Base-by-base conservation (phyloP, 208 protist genomes). In the Trypanosoma platydactyli region DNA sequence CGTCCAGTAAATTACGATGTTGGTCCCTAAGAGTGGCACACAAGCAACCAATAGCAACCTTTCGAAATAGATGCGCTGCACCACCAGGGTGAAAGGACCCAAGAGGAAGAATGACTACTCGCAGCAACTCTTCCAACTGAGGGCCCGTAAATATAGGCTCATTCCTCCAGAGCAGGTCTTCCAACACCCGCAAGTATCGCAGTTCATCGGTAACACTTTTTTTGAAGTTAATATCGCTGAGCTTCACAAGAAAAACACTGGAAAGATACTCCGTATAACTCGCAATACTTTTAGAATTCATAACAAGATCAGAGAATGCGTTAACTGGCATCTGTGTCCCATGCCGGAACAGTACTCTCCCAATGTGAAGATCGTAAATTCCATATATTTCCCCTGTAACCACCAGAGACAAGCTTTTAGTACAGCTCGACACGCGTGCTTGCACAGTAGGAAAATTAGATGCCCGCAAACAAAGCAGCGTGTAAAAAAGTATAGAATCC, bases 401-500 rank as follows among this genome's bases (percentile, higher is more conserved):
- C 29, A 88, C 49, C 5, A 18, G 40, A 12, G 88, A 94, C 11
- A 96, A 70, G 12, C 60, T 20, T 1, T 30, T 63, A 33, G 91
- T 82, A n/a, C 41, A 59, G 7, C 71, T 52, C 1, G 65, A 67
- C 7, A 87, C 83, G 12, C 48, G 38, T 15, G 56, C 30, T 40
- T 73, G 68, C 41, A 94, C 76, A 6, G 46, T 45, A 7, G 75
- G 74, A n/a, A 89, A 87, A 2, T 72, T 65, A 46, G 69, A 73
- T 16, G 67, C 65, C 59, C 81, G 81, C 24, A 92, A 63, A 53
- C 83, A 76, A 48, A 95, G 73, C 16, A 92, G 63, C 5, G 85
- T 75, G 63, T 94, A 92, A 54, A 93, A 81, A 30, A 90, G 30
- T 25, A 94, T 84, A 12, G 87, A 95, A 67, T 95, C 86, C 16